A percentile compares a stretch with the other conserved stretches of the same genome.
These are phyloP conservation scores for Malassezia psittaci DNA, from an alignment of 1,284 basidiomycete species.

Conservation along the genomic window DNA sequence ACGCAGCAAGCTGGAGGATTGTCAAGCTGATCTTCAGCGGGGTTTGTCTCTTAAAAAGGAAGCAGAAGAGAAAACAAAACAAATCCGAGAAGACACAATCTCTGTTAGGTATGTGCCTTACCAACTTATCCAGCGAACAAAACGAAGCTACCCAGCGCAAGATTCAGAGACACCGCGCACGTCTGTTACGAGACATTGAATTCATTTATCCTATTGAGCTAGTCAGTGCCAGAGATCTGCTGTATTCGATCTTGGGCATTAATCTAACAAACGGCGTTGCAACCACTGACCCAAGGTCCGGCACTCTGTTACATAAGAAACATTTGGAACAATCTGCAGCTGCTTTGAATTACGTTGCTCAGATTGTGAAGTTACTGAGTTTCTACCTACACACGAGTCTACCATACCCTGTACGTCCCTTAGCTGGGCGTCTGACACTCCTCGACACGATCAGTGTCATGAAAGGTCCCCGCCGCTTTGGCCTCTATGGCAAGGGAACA, in stretches of 20 bases:
- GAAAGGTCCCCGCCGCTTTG: slow-evolving; percentile 49
- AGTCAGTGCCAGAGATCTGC: slow-evolving; percentile 32
- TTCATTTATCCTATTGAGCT: slow-evolving; percentile 43
- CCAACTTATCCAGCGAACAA: not conserved
- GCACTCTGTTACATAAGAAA: not conserved
- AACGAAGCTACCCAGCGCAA: not conserved
- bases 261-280: slow-evolving; percentile 35
- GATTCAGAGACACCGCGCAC: slow-evolving; percentile 14
- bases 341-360: slow-evolving; percentile 37
- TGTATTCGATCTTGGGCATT: slow-evolving; percentile 37
- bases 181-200: slow-evolving; percentile 33
- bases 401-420: slow-evolving; percentile 37
- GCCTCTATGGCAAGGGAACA: slow-evolving; percentile 82
- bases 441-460: slow-evolving; percentile 43
- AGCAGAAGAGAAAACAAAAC: not conserved
- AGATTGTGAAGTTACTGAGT: slow-evolving; percentile 35
- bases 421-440: slow-evolving; percentile 36
- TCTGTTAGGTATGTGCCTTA: too few species aligned
- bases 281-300: not conserved
- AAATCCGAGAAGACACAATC: not conserved
- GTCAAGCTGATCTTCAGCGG: too few species aligned
- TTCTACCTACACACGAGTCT: slow-evolving; percentile 31
- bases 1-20: not conserved
- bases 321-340: slow-evolving; percentile 3
- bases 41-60: too few species aligned